Base-by-base conservation (phyloP, 371 early-diverging fungal genomes). In the Chytridium lagenaria region DNA sequence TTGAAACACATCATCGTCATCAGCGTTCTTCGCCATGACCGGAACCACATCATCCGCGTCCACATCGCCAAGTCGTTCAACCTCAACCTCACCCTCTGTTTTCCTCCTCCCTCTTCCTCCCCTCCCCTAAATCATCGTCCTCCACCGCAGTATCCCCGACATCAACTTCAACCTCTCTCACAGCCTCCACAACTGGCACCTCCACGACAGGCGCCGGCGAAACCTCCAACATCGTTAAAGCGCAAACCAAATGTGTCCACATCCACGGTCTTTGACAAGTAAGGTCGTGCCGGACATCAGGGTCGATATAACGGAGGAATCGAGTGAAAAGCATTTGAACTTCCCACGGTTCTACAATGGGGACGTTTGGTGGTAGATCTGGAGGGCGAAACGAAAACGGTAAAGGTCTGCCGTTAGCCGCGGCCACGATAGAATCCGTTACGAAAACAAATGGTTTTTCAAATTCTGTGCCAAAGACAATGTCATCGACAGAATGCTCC, bases 391-490 rank as follows among this genome's bases (percentile, higher is more conserved):
- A 52, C 7, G 44, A 12, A 44, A 44, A 44, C 7, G 44, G 44
- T 7, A 44, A 19, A 44, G 44, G 44, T 12, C 19, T 7, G 19
- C 44, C 44, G 12, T 44, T 44, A 12, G 44, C 7, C 44, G 44
- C 44, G 44, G 44, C 7, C 19, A 44, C 7, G 44, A 44, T 44
- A 44, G 44, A 44, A 19, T 7, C 12, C 3, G 61, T 61, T 7
- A 34, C 30, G 23, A 61, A 61, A 16, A 15, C 19, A 34, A 61
- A 34, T 12, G 30, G 61, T 12, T 61, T 61, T 36, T 61, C 61
- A 36, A 61, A 61, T 61, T 61, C 61, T 10, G 61, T 61, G 2
- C 61, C 61, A 37, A 61, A 34, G 36, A 61, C 23, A 37, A 61
- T 34, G 36, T 61, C 61, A 23, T 61, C 61, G 7, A 37, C 61